Conservation (phyloP, 2,329 filamentous ascomycete species). For the Aspergillus ruber region DNA sequence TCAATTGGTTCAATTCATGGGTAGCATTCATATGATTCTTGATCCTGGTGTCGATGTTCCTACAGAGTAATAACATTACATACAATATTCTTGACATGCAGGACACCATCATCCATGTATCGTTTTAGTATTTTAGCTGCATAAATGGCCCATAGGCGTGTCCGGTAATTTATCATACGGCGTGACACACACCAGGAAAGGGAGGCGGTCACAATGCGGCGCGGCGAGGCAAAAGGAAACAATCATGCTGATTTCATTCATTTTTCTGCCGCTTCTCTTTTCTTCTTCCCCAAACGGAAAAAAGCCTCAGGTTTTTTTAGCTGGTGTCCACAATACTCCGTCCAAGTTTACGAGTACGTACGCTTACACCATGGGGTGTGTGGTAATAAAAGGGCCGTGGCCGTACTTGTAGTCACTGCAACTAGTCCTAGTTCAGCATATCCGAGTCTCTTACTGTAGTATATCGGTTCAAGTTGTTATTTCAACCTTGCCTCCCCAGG, state of each 20-base stretch:
- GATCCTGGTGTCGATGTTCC: no score
- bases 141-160: no score
- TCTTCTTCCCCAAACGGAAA: slow-evolving; percentile 8
- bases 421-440: slow-evolving; percentile 2
- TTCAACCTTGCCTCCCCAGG: slow-evolving; percentile 15
- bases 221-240: neutral
- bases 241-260: slow-evolving; percentile 4
- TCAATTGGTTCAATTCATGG: no score
- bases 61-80: no score
- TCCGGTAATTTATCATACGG: neutral
- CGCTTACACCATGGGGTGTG: neutral
- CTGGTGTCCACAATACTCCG: slow-evolving; percentile 6
- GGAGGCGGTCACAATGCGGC: slow-evolving; percentile 3
- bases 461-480: slow-evolving; percentile 6
- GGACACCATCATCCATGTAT: no score
- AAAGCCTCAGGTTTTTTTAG: slow-evolving; percentile 9
- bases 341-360: neutral
- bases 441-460: slow-evolving; percentile 2
- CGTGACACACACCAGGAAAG: slow-evolving; percentile 3
- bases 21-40: no score
- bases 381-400: neutral
- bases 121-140: no score
- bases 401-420: neutral
- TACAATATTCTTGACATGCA: no score
- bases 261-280: neutral